Base-by-base conservation (phyloP, 2,329 filamentous ascomycete species). In the Colletotrichum caudatum region DNA sequence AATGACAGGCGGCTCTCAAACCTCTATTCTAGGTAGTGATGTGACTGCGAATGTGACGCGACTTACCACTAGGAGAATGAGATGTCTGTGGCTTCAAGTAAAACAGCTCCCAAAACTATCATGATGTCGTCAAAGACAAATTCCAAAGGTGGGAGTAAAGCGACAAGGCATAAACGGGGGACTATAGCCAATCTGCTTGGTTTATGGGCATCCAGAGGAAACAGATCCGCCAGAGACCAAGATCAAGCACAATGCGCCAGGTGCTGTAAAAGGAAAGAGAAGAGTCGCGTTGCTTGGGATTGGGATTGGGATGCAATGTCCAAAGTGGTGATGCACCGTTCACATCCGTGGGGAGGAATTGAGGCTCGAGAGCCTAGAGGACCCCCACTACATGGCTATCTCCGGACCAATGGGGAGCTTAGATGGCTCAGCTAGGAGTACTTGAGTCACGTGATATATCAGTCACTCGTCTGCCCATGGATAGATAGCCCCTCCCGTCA, bases 51-150 rank as follows among this genome's bases (percentile, higher is more conserved):
- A 56, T 18, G 71, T 56, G 62, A 69, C 54, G 64, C 18, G 39
- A 79, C 81, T 80, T 76, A 84, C 82, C 80, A 82, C 81, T 84
- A 84, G 77, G 77, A 82, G 73, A 78, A 80, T 77, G 75, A 80
- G 74, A 78, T 75, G 74, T 76, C 77, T 74, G 76, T 74, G 75
- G 76, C 73, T 74, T 78, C 76, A 72, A 75, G 72, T 76, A 76
- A 74, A 74, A 76, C 76, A 76, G 71, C 39, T 73, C 78, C 77
- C 79, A 81, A 83, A 80, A 78, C 77, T 81, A 81, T 82, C 82
- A 83, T 83, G 78, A 76, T 83, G 81, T 79, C 80, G 79, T 78
- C 74, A 72, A 73, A 73, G 66, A 64, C 73, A 61, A 60, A 50
- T 65, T 66, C 67, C 48, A 66, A 71, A 71, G 51, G 56, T 58